Base-by-base conservation (phyloP, 257 asterid species). In the Lycium barbarum region DNA sequence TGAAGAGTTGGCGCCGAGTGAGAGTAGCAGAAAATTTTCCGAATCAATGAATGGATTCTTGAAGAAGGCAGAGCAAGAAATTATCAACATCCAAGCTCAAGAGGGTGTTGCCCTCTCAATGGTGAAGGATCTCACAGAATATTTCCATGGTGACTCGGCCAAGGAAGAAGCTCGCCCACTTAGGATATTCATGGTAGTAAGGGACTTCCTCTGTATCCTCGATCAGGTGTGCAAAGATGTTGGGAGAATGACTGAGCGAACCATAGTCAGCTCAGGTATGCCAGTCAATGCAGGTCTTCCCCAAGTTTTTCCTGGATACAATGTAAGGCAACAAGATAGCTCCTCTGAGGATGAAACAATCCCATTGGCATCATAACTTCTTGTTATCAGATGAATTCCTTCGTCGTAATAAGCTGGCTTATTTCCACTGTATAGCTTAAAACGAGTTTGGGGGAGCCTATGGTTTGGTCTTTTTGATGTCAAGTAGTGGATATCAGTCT, bases 91-190 rank as follows among this genome's bases (percentile, higher is more conserved):
- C 58, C 93, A 92, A 90, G 91, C 93, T 11, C 89, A 90, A 72
- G 98, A 93, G 82, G 87, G 94, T 6, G 84, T 90, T 57, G 90
- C 98, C 12, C 85, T 95, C 36, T 93, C 97, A 11, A 92, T 91
- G 93, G 98, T 93, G 8, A 93, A 89, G 88, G 98, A 93, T 49
- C 85, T 95, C 65, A 95, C 96, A 0, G 97, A 88, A 81, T 93
- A 91, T 86, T 93, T 95, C 90, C 96, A 93, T 83, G 98, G 98
- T 2, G 91, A 88, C 89, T 92, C 92, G 1, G 91, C 90, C 14
- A 95, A 86, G 89, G 98, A 93, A 86, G 98, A 93, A 86, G 94
- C 98, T 87, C 96, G 81, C 35, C 94, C 93, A 0, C 83, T 95
- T 18, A 87, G 96, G 62, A 80, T 95, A 49, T 95, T 95, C 86